Conservation (phyloP, 23 red algal species). For the Agarophyton chilense region DNA sequence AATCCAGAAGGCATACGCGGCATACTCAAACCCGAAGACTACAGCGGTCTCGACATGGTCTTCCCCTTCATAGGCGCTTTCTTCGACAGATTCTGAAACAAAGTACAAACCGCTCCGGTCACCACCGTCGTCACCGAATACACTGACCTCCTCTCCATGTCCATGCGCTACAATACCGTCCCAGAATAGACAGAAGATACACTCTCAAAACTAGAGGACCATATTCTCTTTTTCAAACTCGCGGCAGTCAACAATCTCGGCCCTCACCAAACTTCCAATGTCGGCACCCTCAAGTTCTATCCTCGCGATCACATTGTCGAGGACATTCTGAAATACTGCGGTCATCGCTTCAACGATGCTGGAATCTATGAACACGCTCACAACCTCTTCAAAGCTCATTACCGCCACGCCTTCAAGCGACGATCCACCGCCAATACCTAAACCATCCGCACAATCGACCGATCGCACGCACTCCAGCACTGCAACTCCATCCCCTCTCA, state of each 20-base stretch:
- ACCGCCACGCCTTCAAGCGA: not conserved
- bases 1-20: not conserved
- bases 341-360: not conserved
- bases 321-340: not conserved
- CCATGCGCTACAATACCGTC: not conserved
- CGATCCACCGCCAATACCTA: not conserved
- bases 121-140: too few species aligned
- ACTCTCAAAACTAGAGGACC: not conserved
- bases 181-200: too few species aligned
- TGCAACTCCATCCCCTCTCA: too few species aligned
- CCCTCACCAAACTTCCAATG: not conserved
- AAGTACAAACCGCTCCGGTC: not conserved
- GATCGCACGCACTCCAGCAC: too few species aligned
- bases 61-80: not conserved
- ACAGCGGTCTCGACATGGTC: too few species aligned
- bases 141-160: not conserved
- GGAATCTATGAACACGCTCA: not conserved
- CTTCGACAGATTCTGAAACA: not conserved
- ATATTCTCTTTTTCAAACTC: not conserved
- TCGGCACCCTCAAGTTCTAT: not conserved
- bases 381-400: slow-evolving; percentile 8
- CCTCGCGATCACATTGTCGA: not conserved
- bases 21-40: too few species aligned
- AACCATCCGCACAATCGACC: not conserved
- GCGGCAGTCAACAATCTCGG: not conserved